Evolutionary conservation across 768 basidiomycete species (phyloP), one percentile per base, ranked within the genome.

Genomic region (Austroboletus festivus): DNA sequence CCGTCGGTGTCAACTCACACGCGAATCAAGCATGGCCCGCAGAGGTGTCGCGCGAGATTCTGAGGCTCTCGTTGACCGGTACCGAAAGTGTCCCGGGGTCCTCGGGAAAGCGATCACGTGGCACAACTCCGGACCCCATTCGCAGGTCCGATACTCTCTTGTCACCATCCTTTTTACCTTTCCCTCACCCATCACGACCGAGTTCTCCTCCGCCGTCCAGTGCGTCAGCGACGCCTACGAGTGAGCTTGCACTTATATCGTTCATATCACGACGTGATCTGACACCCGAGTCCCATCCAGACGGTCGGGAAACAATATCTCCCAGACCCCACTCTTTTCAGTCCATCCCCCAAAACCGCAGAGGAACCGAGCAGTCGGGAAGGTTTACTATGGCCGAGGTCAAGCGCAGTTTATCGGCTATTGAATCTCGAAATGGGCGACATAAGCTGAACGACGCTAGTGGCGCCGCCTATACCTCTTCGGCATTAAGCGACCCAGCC

Each of bases 1-100:
- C 58, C 10, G 69, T 59, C 13, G 63, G 66, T 3, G 65, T 68
- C 30, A 59, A 51, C 40, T 50, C 62, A 2, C 46, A 42, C 16
- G 51, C 51, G 35, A 71, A 71, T 30, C 71, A 67, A 23, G 73
- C 71, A 47, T 84, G 82, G 83, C 78, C 80, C 47, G 78, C 79
- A 4, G 72, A 77, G 46, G 78, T 83, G 18, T 78, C 81, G 37
- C 75, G 73, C 50, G 77, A 80, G 54, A 77, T 83, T 47, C 56
- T 83, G 33, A 67, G 72, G 31, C 61, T 82, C 22, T 75, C 80
- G 26, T 58, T 83, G 51, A 35, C 42, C 23, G 50, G 49, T 46
- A 41, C 56, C 44, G 51, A 51, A 0, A 3, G 5, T 16, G 5
- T 21, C 42, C 44, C 63, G 65, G 66, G 61, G 65, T 68, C 65